Evolutionary conservation across 148 eudicot genomes (phyloP), one percentile per base, ranked within the genome.

Genomic region (Vaccinium corymbosum): DNA sequence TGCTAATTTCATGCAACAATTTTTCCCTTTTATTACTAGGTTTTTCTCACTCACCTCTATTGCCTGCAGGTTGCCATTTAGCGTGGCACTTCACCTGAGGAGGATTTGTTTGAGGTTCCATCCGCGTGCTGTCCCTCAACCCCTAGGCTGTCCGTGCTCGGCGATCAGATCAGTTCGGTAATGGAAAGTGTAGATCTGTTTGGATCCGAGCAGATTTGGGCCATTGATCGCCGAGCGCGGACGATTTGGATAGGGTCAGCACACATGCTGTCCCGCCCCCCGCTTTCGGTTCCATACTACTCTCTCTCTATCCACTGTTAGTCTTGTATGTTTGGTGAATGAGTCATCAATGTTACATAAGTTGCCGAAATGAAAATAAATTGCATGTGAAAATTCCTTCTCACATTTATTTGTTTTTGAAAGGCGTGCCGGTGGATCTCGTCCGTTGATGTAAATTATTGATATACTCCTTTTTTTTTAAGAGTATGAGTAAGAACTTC

Each of bases 41-140:
- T 20, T 76, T 78, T 16, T 12, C 25, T 13, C 35, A 78, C 42
- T 52, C 80, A 25, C 6, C 42, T 78, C 61, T 78, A 12, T 22
- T 78, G 1, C 3, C 46, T 42, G 46, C 80, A 78, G 80, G 80
- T 78, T 25, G 80, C 61, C 61, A 25, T 78, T 48, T 78, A 52
- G 52, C 46, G 1, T 51, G 20, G 6, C 19, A 25, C 29, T 76
- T 76, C 53, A 9, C 19, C 27, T 76, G 15, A 20, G 52, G 27
- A 20, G 46, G 6, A 42, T 42, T 42, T 42, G 6, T 42, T 42
- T 42, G 46, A 42, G 46, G 6, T 42, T 42, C 6, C 46, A 42
- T 4, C 38, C 3, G 38, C 38, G 3, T 35, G 38, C 38, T 35
- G 38, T 35, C 38, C 38, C 38, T 2, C 4, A 35, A 35, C 38